Evolutionary conservation across 2,329 filamentous ascomycete species (phyloP).

Genomic region (Cordyceps tenuipes): DNA sequence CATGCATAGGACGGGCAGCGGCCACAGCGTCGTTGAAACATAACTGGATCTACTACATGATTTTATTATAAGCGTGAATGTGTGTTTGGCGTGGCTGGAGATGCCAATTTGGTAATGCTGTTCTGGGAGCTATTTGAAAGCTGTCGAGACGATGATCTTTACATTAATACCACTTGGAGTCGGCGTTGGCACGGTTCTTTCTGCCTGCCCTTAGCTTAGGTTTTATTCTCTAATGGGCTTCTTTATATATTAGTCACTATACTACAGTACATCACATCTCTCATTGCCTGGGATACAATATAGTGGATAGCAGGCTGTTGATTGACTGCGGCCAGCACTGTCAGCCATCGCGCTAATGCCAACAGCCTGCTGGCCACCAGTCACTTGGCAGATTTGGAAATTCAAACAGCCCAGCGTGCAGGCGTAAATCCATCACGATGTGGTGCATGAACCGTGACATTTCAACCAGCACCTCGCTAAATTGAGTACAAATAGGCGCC

Average conservation of each 20-base stretch:
- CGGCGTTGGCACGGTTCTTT: background rate
- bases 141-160: background rate
- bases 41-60: background rate
- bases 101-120: background rate
- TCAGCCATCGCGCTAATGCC: too few relatives aligned
- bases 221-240: background rate
- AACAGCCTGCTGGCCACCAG: too few relatives aligned
- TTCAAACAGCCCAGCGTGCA: too few relatives aligned
- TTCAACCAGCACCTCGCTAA: too few relatives aligned
- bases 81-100: background rate
- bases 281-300: too few relatives aligned
- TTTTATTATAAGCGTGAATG: background rate
- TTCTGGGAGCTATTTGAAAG: background rate
- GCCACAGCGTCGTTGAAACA: background rate
- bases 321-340: too few relatives aligned
- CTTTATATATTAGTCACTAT: background rate
- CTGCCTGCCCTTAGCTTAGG: background rate
- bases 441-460: too few relatives aligned
- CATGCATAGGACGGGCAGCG: conserved; percentile 13
- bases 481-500: too few relatives aligned
- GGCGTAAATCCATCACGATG: too few relatives aligned
- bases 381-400: too few relatives aligned
- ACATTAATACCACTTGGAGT: conserved; percentile 9
- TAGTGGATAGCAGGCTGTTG: too few relatives aligned
- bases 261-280: too few relatives aligned